phyloP scores from a whole-genome alignment of 805 yeast species.

The Lipomyces chichibuensis region DNA sequence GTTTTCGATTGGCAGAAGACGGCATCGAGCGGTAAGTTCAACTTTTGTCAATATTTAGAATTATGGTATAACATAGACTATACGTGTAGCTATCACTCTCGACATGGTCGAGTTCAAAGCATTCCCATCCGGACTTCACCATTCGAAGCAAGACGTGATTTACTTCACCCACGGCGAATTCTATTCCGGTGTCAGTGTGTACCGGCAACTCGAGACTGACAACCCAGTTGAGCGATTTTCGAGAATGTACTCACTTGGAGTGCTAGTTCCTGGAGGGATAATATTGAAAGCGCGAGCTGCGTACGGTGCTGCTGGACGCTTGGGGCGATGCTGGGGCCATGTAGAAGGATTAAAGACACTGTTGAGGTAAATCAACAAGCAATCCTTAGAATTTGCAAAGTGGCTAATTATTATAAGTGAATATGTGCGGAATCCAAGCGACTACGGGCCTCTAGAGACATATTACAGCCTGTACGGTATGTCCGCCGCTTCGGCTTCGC shows the following conservation, averaged over 20 bases:
- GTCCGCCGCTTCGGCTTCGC: conserved; percentile 13
- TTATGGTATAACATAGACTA: neutral
- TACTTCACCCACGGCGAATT: conserved; percentile 52
- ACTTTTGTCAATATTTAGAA: neutral
- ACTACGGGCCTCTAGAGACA: conserved; percentile 21
- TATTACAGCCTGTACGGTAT: conserved; percentile 25
- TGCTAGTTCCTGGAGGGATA: conserved; percentile 44
- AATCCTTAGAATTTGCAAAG: conserved; percentile 27
- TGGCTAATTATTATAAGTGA: conserved; percentile 15
- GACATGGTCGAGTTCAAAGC: conserved; percentile 61
- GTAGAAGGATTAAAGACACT: conserved; percentile 47
- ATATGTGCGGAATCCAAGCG: conserved; percentile 17
- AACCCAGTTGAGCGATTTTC: conserved; percentile 37
- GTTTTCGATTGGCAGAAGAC: conserved; percentile 32
- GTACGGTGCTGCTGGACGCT: conserved; percentile 23
- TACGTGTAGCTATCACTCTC: conserved; percentile 38
- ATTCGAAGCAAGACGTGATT: conserved; percentile 54
- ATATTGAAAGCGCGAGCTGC: conserved; percentile 24
- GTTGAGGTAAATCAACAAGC: conserved; percentile 26
- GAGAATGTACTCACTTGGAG: conserved; percentile 64
- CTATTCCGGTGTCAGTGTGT: conserved; percentile 54
- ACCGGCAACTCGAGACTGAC: conserved; percentile 49
- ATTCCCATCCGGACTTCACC: conserved; percentile 72
- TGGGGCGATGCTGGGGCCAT: conserved; percentile 38
- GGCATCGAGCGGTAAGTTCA: conserved; percentile 36